These are phyloP conservation scores for Priceomyces medius DNA, from an alignment of 805 yeast species.

Conservation along the genomic window DNA sequence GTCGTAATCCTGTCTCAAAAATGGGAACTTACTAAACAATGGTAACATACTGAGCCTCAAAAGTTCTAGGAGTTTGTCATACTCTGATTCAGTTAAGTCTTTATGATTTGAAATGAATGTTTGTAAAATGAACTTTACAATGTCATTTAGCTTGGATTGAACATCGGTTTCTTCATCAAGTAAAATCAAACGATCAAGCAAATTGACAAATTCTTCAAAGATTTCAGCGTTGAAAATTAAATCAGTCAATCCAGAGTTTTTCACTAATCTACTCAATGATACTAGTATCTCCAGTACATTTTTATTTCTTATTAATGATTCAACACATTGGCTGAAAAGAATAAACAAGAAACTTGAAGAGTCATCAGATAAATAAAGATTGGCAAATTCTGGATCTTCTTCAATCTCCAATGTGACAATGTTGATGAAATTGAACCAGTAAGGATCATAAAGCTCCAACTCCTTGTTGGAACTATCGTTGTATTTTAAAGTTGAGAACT, in stretches of 20 bases:
- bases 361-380: constrained; percentile 53
- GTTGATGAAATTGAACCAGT: constrained; percentile 77
- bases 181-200: constrained; percentile 69
- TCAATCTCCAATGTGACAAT: constrained; percentile 69
- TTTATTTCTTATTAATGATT: constrained; percentile 55
- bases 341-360: constrained; percentile 70
- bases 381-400: constrained; percentile 44
- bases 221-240: constrained; percentile 64
- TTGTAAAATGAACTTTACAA: constrained; percentile 28
- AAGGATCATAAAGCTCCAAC: constrained; percentile 49
- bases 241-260: constrained; percentile 54
- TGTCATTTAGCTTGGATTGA: constrained; percentile 49
- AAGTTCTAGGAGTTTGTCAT: constrained; percentile 81
- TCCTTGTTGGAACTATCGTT: constrained; percentile 41
- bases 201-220: constrained; percentile 72
- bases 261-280: constrained; percentile 49
- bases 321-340: constrained; percentile 80
- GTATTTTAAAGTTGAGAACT: constrained; percentile 67
- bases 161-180: constrained; percentile 64
- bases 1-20: constrained; percentile 49
- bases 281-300: constrained; percentile 51
- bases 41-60: constrained; percentile 68
- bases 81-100: constrained; percentile 44
- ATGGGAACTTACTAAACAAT: constrained; percentile 58
- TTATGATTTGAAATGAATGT: constrained; percentile 35